A percentile compares a stretch with the other conserved stretches of the same genome.
phyloP scores from a whole-genome alignment of 345 rosid species.

The Pistacia vera region DNA sequence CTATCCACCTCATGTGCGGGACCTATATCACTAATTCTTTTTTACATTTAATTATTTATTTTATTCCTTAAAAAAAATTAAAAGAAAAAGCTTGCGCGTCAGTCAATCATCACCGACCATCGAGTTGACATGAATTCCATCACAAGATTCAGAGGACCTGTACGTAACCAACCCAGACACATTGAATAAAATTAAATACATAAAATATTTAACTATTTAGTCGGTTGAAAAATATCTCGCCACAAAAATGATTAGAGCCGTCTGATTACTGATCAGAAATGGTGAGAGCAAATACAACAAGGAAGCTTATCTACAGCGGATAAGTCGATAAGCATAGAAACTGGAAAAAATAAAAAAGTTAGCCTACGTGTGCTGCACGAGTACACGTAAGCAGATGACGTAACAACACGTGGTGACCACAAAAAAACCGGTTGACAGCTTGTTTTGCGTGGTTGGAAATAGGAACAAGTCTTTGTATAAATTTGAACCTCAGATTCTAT shows the following conservation, averaged over 20 bases:
- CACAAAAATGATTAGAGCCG: not conserved
- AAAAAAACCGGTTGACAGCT: not conserved
- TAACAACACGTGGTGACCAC: not conserved
- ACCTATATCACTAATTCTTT: too few species aligned
- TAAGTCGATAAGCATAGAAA: not conserved
- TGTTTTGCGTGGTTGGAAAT: not conserved
- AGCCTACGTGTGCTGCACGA: slow-evolving; percentile 2
- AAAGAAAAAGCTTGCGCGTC: too few species aligned
- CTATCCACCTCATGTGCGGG: not conserved
- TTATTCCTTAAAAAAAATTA: too few species aligned
- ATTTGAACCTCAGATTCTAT: not conserved
- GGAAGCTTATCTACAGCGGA: not conserved
- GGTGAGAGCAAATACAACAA: not conserved
- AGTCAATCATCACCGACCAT: not conserved
- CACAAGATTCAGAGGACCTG: not conserved
- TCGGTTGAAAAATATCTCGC: too few species aligned
- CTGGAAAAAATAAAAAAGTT: not conserved
- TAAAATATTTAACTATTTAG: too few species aligned
- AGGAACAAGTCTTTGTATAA: not conserved
- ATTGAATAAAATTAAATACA: too few species aligned
- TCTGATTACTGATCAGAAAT: not conserved
- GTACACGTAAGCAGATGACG: not conserved
- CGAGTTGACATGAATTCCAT: not conserved
- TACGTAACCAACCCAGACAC: not conserved
- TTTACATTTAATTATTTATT: too few species aligned